Evolutionary conservation across 2,329 filamentous ascomycete species (phyloP), one percentile per base, ranked within the genome.

Genomic region (Diaporthe caulivora): DNA sequence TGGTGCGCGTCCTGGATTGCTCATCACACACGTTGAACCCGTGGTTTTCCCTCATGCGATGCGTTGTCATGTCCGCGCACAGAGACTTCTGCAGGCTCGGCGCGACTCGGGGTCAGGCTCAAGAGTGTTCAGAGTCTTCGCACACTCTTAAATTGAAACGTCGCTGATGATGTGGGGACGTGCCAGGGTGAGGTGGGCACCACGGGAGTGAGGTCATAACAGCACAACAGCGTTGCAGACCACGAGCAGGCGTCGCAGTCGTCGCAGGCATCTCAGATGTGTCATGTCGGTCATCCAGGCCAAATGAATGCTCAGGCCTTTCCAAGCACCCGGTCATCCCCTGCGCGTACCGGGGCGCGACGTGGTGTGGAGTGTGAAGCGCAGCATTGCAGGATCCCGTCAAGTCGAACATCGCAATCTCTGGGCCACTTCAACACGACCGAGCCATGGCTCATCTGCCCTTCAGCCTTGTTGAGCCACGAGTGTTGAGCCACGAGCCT

Each of bases 371-470:
- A 40, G 11, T 49, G 69, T 40, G n/a, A 60, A 40, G n/a, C 17
- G 68, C 62, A 65, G 21, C 31, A 18, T 21, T 60, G 57, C 6
- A 37, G 44, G 69, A 53, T 42, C 47, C 37, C 55, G 18, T 31
- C 37, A 5, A n/a, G 55, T 71, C 13, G 69, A 29, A 54, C 42
- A 71, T 71, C 69, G 42, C 55, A 71, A 71, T 71, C 55, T 71
- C 69, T 54, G 44, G n/a, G 17, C 29, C 60, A 42, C 44, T 34
- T 51, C 44, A 65, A 8, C 44, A 64, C 60, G 18, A 9, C 40
- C 24, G 21, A 34, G 40, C 26, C 26, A 17, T 21, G 29, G 49
- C 18, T 37, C 29, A 51, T 65, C 44, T 24, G n/a, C 29, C 29
- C 44, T 13, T 65, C 29, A 65, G 26, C 26, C 44, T 13, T 37